These are phyloP conservation scores for Pulveroboletus ravenelii DNA, from an alignment of 768 basidiomycete species.

Conservation along the genomic window DNA sequence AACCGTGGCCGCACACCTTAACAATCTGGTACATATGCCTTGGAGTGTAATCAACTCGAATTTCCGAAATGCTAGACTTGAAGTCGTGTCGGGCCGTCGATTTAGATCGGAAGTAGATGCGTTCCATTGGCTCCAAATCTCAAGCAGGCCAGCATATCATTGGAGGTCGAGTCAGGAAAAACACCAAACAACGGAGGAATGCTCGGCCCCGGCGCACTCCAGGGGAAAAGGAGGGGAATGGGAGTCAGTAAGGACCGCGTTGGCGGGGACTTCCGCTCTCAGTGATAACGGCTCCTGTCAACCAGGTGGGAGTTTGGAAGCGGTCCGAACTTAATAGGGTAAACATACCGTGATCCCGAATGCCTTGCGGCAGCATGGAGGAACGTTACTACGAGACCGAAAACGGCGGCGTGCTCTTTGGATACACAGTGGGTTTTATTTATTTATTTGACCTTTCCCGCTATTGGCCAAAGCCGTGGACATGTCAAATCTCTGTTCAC, in stretches of 20 bases:
- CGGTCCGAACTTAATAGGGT: too few species aligned
- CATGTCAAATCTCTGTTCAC: not conserved
- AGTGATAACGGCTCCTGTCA: not conserved
- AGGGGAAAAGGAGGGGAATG: not conserved
- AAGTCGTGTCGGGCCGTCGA: too few species aligned
- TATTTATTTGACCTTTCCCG: not conserved
- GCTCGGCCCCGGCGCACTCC: not conserved
- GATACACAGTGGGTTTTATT: too few species aligned
- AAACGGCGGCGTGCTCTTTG: too few species aligned
- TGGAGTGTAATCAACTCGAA: too few species aligned
- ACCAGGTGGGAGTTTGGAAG: not conserved
- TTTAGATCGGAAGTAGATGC: too few species aligned
- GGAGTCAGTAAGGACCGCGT: not conserved
- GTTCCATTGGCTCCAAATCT: not conserved
- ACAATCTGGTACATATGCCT: too few species aligned
- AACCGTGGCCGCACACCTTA: too few species aligned
- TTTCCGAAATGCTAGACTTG: not conserved
- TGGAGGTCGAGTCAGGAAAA: slow-evolving; percentile 2
- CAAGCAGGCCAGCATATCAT: not conserved
- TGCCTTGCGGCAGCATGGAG: too few species aligned
- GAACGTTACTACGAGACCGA: too few species aligned
- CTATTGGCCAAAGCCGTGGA: not conserved
- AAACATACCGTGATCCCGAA: too few species aligned
- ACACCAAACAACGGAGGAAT: not conserved
- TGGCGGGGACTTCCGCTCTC: too few species aligned